A percentile compares a stretch with the other conserved stretches of the same genome.
phyloP scores from a whole-genome alignment of 352 stramenopile genomes.

The Phytophthora gonapodyides region DNA sequence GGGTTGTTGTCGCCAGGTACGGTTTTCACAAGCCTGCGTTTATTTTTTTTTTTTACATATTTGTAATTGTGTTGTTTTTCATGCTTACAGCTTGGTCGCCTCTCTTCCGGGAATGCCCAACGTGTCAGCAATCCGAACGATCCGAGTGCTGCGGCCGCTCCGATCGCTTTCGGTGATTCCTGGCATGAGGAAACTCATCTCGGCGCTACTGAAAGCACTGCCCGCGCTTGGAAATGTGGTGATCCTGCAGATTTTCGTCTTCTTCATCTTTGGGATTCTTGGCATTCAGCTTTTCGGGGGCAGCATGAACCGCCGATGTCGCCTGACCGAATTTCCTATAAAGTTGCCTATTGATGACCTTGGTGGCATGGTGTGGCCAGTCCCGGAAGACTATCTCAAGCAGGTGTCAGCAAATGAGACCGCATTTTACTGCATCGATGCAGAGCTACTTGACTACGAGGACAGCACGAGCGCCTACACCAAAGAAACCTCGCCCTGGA shows the following conservation, averaged over 20 bases:
- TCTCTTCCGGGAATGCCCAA: conserved; percentile 72
- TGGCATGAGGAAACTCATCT: conserved; percentile 80
- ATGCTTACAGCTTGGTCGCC: conserved; percentile 47
- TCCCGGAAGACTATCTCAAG: conserved; percentile 49
- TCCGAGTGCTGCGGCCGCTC: conserved; percentile 88
- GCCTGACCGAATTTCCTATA: conserved; percentile 76
- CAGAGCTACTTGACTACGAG: conserved; percentile 54
- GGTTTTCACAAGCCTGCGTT: background rate
- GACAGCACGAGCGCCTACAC: conserved; percentile 44
- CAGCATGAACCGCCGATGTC: conserved; percentile 81
- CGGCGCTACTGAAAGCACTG: conserved; percentile 82
- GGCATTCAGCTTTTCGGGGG: conserved; percentile 89
- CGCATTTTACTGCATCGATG: conserved; percentile 46
- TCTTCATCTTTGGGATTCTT: conserved; percentile 92
- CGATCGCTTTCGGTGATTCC: conserved; percentile 90
- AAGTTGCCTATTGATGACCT: conserved; percentile 46
- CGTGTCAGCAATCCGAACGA: conserved; percentile 82
- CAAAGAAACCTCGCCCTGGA: conserved; percentile 78
- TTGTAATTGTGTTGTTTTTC: background rate
- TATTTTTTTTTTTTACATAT: too few species aligned
- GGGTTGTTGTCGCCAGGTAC: conserved; percentile 89
- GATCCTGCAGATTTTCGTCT: conserved; percentile 90
- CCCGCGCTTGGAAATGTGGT: conserved; percentile 89
- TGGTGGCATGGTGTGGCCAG: conserved; percentile 51
- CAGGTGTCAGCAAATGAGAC: conserved; percentile 44